Percentiles rank a stretch among this genome's conserved stretches.
phyloP scores from a whole-genome alignment of 2,329 filamentous ascomycete species.

The Aspergillus calidoustus region DNA sequence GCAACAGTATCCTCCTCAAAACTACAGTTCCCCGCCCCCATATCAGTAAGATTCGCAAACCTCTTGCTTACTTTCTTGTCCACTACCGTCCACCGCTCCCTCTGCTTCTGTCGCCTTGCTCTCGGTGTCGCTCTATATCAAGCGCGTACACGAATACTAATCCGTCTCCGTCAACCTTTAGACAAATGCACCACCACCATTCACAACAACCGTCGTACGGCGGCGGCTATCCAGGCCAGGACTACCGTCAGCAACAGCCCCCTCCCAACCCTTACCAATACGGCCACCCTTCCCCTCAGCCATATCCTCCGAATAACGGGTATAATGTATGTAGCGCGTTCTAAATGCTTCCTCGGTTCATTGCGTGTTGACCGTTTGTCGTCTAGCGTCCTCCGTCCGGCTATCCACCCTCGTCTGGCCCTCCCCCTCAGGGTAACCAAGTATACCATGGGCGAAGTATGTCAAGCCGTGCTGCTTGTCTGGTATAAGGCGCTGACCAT shows the following conservation, averaged over 20 bases:
- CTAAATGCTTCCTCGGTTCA: not conserved
- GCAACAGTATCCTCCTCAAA: slow-evolving; percentile 32
- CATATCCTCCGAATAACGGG: slow-evolving; percentile 37
- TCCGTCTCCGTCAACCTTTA: slow-evolving; percentile 17
- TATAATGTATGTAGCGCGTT: slow-evolving; percentile 41
- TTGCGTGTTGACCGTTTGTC: slow-evolving; percentile 22
- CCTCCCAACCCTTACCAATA: slow-evolving; percentile 48
- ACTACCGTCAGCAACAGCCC: slow-evolving; percentile 47
- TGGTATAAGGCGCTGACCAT: not conserved
- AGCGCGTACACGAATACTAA: not conserved
- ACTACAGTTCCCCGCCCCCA: slow-evolving; percentile 45
- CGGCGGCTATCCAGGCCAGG: slow-evolving; percentile 45
- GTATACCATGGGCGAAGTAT: slow-evolving; percentile 49
- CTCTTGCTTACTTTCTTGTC: slow-evolving; percentile 18
- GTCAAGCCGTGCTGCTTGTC: slow-evolving; percentile 16
- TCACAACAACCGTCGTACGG: slow-evolving; percentile 38
- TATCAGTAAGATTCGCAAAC: slow-evolving; percentile 38
- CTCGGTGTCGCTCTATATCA: not conserved
- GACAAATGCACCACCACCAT: slow-evolving; percentile 36
- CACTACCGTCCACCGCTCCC: slow-evolving; percentile 11
- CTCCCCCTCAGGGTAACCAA: slow-evolving; percentile 41
- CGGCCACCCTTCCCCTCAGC: slow-evolving; percentile 49
- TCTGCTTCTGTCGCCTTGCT: not conserved
- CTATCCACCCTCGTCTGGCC: slow-evolving; percentile 28
- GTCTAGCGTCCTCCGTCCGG: slow-evolving; percentile 33